phyloP scores from a whole-genome alignment of 257 asterid species.

The Leptodermis oblonga region DNA sequence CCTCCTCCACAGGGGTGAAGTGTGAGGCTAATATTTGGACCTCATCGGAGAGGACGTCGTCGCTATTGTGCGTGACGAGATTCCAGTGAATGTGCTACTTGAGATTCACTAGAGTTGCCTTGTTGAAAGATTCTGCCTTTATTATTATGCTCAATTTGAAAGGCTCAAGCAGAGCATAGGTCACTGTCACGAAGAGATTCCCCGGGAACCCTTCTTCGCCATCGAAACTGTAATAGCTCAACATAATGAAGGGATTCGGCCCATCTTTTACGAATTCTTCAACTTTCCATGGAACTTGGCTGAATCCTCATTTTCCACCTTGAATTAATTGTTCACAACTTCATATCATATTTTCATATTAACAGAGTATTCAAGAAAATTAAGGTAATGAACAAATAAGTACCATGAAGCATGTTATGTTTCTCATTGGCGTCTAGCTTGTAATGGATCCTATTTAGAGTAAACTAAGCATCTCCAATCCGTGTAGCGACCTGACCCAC shows the following conservation, averaged over 20 bases:
- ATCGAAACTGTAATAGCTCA: slow-evolving; percentile 57
- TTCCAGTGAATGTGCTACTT: slow-evolving; percentile 83
- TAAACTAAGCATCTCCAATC: slow-evolving; percentile 70
- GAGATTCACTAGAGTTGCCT: slow-evolving; percentile 72
- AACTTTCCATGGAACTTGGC: slow-evolving; percentile 68
- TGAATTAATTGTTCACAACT: neutral
- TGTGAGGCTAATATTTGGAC: slow-evolving; percentile 59
- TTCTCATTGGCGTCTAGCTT: slow-evolving; percentile 68
- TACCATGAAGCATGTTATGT: slow-evolving; percentile 71
- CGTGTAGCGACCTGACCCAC: slow-evolving; percentile 86
- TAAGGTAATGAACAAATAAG: neutral
- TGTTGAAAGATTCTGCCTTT: slow-evolving; percentile 58
- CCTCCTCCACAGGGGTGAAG: slow-evolving; percentile 56
- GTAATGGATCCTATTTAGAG: slow-evolving; percentile 55
- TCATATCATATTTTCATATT: too few relatives aligned
- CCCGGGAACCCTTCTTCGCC: slow-evolving; percentile 97
- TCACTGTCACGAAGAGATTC: slow-evolving; percentile 39
- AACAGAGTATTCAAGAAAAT: neutral
- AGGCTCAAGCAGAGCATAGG: slow-evolving; percentile 38
- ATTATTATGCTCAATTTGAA: slow-evolving; percentile 45
- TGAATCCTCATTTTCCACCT: slow-evolving; percentile 79
- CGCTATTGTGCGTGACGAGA: slow-evolving; percentile 71
- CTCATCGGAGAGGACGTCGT: slow-evolving; percentile 51
- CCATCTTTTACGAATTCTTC: slow-evolving; percentile 33
- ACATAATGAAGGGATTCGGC: slow-evolving; percentile 45